phyloP scores from a whole-genome alignment of 225 moss, liverwort and hornwort genomes.

The Pleurozium schreberi region DNA sequence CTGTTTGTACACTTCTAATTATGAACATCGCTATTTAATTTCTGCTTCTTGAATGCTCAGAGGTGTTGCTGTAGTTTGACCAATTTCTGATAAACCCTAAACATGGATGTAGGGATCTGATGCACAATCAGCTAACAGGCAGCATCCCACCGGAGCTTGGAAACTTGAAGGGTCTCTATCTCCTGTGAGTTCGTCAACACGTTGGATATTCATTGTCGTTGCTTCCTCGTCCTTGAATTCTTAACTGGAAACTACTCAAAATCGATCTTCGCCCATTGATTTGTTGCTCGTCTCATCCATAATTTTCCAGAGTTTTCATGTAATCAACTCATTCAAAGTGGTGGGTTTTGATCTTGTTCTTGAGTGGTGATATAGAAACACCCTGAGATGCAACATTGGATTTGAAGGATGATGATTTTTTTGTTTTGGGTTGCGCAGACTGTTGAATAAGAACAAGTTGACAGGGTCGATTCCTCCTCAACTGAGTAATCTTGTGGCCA shows the following conservation, averaged over 20 bases:
- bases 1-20: neutral
- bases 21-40: neutral
- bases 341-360: neutral
- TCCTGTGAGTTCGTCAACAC: constrained; percentile 12
- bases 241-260: neutral
- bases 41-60: too few species aligned
- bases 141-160: constrained; percentile 28
- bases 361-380: neutral
- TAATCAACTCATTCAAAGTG: neutral
- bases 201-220: neutral
- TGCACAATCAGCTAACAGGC: constrained; percentile 27
- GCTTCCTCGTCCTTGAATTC: neutral
- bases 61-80: neutral
- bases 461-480: constrained; percentile 25
- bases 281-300: neutral
- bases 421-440: neutral
- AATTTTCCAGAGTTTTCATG: neutral
- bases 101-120: constrained; percentile 10
- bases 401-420: neutral
- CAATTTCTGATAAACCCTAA: neutral
- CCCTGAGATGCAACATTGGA: neutral
- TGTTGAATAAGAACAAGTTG: constrained; percentile 33
- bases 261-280: neutral
- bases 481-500: neutral
- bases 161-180: neutral